phyloP scores from a whole-genome alignment of 495 filamentous ascomycete species.

The Durotheca rogersii region DNA sequence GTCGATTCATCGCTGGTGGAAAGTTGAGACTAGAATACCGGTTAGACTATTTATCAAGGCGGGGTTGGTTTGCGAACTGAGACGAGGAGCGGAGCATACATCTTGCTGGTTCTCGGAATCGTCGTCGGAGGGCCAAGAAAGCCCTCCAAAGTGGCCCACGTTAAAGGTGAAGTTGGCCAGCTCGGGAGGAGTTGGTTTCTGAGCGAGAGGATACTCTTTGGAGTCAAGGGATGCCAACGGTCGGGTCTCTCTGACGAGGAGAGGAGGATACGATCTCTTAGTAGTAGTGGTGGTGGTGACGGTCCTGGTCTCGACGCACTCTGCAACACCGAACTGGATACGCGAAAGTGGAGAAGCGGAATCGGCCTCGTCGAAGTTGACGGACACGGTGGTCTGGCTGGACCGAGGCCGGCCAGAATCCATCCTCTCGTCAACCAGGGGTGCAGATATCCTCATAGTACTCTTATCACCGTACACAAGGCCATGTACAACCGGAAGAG shows the following conservation, averaged over 20 bases:
- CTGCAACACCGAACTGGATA: conserved; percentile 53
- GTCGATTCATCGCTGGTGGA: conserved; percentile 38
- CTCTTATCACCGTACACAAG: conserved; percentile 13
- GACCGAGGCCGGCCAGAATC: conserved; percentile 44
- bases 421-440: conserved; percentile 34
- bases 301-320: conserved; percentile 62
- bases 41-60: conserved; percentile 10
- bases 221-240: conserved; percentile 74
- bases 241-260: conserved; percentile 73
- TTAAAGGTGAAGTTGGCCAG: conserved; percentile 74
- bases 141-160: conserved; percentile 53
- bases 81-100: conserved; percentile 47
- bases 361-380: conserved; percentile 49
- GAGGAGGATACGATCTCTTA: conserved; percentile 81
- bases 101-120: conserved; percentile 51
- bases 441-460: conserved; percentile 31
- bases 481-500: conserved; percentile 28
- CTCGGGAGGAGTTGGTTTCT: conserved; percentile 72
- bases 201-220: conserved; percentile 86
- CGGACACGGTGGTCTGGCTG: conserved; percentile 47
- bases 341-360: conserved; percentile 34
- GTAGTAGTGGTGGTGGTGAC: conserved; percentile 96
- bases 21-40: conserved; percentile 35
- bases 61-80: conserved; percentile 6
- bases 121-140: conserved; percentile 65